phyloP scores from a whole-genome alignment of 2,329 filamentous ascomycete species.

The Stylonectria norvegica region DNA sequence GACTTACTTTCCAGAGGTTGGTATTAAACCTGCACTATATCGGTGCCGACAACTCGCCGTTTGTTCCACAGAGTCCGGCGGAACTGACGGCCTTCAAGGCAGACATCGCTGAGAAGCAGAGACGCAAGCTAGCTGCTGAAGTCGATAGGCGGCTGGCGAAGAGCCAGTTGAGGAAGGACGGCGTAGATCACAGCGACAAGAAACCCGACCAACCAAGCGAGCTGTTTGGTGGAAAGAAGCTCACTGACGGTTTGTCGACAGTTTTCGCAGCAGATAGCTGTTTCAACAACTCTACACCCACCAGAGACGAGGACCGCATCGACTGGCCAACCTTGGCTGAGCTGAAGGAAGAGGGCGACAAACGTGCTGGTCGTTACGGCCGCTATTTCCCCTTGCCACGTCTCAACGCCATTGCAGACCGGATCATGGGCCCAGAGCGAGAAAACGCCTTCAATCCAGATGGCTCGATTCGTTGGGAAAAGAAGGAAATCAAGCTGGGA shows the following conservation, averaged over 20 bases:
- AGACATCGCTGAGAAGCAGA: constrained; percentile 26
- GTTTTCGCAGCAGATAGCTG: constrained; percentile 33
- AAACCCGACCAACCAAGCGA: constrained; percentile 7
- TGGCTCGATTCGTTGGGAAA: constrained; percentile 25
- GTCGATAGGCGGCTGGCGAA: constrained; percentile 23
- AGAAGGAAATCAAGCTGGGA: constrained; percentile 23
- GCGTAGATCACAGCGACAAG: constrained; percentile 4
- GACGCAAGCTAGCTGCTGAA: constrained; percentile 22
- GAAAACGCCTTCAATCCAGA: constrained; percentile 19
- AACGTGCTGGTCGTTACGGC: constrained; percentile 19
- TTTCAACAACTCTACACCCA: constrained; percentile 27
- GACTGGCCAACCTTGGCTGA: constrained; percentile 36
- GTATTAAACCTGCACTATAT: constrained; percentile 35
- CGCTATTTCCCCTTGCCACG: constrained; percentile 34
- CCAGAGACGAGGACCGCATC: constrained; percentile 13
- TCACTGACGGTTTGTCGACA: constrained; percentile 30
- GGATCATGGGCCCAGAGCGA: constrained; percentile 4
- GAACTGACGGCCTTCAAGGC: constrained; percentile 34
- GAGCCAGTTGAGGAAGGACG: constrained; percentile 12
- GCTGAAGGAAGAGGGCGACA: constrained; percentile 36
- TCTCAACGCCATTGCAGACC: constrained; percentile 18
- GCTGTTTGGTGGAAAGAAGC: constrained; percentile 27
- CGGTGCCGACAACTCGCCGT: constrained; percentile 36
- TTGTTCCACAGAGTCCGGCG: constrained; percentile 33
- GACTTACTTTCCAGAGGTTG: constrained; percentile 35